A percentile compares a stretch with the other conserved stretches of the same genome.
Evolutionary conservation across 805 yeast genomes (phyloP).

Genomic region (Yueomyces sp.): DNA sequence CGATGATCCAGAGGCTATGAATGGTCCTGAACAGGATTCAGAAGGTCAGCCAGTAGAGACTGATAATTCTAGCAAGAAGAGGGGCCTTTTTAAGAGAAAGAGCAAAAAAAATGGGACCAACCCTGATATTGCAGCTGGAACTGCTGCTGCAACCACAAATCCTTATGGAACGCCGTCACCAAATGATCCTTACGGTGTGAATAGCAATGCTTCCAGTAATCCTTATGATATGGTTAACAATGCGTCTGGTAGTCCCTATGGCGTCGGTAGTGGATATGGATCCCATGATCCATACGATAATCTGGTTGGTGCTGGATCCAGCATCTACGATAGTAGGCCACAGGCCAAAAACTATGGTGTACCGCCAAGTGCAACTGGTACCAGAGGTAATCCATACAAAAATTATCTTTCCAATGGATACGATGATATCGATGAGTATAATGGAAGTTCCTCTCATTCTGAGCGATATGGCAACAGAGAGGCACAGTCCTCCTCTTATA

Average conservation of each 20-base stretch:
- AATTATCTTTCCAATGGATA: background rate
- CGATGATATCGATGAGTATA: background rate
- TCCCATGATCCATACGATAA: conserved; percentile 7
- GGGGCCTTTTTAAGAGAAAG: conserved; percentile 5
- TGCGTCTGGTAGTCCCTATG: background rate
- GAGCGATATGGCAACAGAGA: background rate
- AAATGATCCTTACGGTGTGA: background rate
- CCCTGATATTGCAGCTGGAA: background rate
- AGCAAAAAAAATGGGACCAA: background rate
- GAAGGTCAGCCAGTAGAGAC: conserved; percentile 2
- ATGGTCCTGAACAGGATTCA: background rate
- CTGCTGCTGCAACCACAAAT: background rate
- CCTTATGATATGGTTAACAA: background rate
- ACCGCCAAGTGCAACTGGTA: background rate
- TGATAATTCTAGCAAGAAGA: conserved; percentile 3
- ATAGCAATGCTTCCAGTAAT: background rate
- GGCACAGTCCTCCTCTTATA: background rate
- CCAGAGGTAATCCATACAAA: conserved; percentile 1
- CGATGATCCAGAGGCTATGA: conserved; percentile 8
- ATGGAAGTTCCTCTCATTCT: background rate
- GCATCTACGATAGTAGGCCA: conserved; percentile 7
- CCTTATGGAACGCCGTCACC: background rate
- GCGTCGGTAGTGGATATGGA: background rate
- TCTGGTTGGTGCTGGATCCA: background rate
- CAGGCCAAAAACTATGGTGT: conserved; percentile 2